phyloP scores from a whole-genome alignment of 805 yeast species.

The Lipomyces oligophaga region DNA sequence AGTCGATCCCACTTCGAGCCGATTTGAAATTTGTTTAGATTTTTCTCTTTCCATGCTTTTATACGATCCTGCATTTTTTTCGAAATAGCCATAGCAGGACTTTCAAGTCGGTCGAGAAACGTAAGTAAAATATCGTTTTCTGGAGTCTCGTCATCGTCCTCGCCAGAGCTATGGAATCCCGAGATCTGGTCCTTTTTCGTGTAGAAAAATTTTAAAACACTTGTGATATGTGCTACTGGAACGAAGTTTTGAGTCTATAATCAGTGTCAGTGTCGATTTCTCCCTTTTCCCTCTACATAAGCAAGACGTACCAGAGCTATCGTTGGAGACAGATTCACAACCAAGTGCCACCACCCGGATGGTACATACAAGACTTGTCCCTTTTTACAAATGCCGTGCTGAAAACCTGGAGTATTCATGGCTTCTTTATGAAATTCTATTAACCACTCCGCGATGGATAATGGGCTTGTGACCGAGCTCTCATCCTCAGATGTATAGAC shows the following conservation, averaged over 20 bases:
- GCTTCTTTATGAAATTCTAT: constrained; percentile 76
- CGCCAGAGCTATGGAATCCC: constrained; percentile 55
- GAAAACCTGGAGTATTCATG: constrained; percentile 44
- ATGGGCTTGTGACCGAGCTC: constrained; percentile 85
- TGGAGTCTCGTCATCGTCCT: constrained; percentile 32
- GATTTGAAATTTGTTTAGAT: constrained; percentile 35
- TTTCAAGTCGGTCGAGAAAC: constrained; percentile 41
- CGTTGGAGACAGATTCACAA: constrained; percentile 73
- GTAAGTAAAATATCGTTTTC: constrained; percentile 40
- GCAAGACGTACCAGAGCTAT: constrained; percentile 52
- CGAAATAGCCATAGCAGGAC: no score
- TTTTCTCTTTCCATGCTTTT: constrained; percentile 29
- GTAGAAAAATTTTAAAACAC: constrained; percentile 63
- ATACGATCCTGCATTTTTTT: constrained; percentile 29
- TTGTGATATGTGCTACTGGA: constrained; percentile 55
- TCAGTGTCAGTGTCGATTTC: neutral
- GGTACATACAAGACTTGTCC: constrained; percentile 89
- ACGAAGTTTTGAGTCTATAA: constrained; percentile 74
- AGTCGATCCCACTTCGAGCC: constrained; percentile 50
- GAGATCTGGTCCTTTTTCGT: constrained; percentile 67
- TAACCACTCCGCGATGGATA: constrained; percentile 92
- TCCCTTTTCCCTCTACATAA: no score
- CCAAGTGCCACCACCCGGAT: constrained; percentile 97
- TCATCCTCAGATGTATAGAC: constrained; percentile 68
- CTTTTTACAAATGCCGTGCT: constrained; percentile 69